These are phyloP conservation scores for Elongisporangium anandrum DNA, from an alignment of 352 stramenopile species.

Conservation along the genomic window DNA sequence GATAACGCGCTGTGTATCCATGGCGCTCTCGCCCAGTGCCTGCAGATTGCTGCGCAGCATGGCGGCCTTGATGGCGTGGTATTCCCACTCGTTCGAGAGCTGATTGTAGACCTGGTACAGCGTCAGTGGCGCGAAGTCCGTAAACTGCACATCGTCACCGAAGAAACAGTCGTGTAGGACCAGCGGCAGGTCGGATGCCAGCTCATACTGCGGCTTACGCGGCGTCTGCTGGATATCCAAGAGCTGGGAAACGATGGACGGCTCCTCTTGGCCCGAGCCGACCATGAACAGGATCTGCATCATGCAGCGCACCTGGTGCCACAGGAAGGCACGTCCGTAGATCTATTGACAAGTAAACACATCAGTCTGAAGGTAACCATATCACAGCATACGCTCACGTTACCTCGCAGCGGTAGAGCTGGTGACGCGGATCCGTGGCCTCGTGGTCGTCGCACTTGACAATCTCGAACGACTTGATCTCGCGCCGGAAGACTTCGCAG, in stretches of 20 bases:
- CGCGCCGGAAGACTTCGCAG: slow-evolving; percentile 94
- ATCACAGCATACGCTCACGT: neutral
- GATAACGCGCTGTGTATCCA: slow-evolving; percentile 23
- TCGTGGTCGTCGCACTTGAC: slow-evolving; percentile 51
- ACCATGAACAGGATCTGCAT: slow-evolving; percentile 96
- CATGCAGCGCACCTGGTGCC: slow-evolving; percentile 99
- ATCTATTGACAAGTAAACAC: slow-evolving; percentile 29
- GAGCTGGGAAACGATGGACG: slow-evolving; percentile 84
- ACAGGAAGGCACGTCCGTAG: slow-evolving; percentile 95
- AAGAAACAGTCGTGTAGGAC: slow-evolving; percentile 98
- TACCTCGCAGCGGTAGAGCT: slow-evolving; percentile 71
- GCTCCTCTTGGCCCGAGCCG: slow-evolving; percentile 89
- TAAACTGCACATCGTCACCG: slow-evolving; percentile 63
- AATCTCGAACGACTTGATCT: slow-evolving; percentile 78
- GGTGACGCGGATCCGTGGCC: slow-evolving; percentile 31
- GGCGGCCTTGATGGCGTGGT: slow-evolving; percentile 58
- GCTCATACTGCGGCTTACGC: slow-evolving; percentile 91
- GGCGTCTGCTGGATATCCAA: slow-evolving; percentile 90
- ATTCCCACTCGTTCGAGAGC: slow-evolving; percentile 85
- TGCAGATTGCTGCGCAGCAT: slow-evolving; percentile 75
- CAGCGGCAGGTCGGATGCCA: slow-evolving; percentile 93
- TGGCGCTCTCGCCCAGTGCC: slow-evolving; percentile 29
- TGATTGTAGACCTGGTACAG: slow-evolving; percentile 76
- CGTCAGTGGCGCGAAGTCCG: slow-evolving; percentile 55
- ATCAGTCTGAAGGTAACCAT: neutral